Evolutionary conservation across 805 yeast species (phyloP).

Genomic region (Sporopachydermia quercuum): DNA sequence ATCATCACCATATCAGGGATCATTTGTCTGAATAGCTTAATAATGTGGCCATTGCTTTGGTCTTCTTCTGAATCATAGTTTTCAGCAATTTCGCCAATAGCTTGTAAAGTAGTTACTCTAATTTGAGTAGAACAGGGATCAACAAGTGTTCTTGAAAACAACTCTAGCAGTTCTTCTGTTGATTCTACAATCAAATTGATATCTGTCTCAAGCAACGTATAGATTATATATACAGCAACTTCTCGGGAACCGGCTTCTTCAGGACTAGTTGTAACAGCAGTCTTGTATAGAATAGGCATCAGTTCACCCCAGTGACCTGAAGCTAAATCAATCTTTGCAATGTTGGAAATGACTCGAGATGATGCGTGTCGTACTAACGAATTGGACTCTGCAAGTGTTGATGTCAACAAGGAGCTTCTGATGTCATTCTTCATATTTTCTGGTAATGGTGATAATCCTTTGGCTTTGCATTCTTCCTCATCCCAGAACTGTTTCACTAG

Average conservation of each 20-base stretch:
- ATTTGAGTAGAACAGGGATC: constrained; percentile 50
- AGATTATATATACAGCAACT: constrained; percentile 67
- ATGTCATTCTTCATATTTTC: constrained; percentile 40
- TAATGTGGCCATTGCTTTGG: constrained; percentile 30
- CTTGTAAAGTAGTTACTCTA: constrained; percentile 71
- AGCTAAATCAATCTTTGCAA: constrained; percentile 64
- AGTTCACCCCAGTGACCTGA: constrained; percentile 59
- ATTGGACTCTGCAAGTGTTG: constrained; percentile 49
- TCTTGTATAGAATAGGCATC: constrained; percentile 52
- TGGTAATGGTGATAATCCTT: constrained; percentile 21
- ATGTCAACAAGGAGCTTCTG: constrained; percentile 50
- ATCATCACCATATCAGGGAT: constrained; percentile 76
- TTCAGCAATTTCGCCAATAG: constrained; percentile 40
- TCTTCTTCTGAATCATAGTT: constrained; percentile 42
- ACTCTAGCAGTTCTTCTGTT: constrained; percentile 49
- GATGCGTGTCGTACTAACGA: constrained; percentile 71
- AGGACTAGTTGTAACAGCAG: constrained; percentile 37
- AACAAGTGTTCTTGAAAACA: constrained; percentile 54
- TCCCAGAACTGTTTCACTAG: constrained; percentile 61
- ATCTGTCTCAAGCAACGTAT: constrained; percentile 61
- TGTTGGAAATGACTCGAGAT: constrained; percentile 79
- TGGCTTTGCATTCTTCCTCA: constrained; percentile 15
- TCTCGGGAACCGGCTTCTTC: constrained; percentile 47
- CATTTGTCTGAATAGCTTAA: constrained; percentile 40
- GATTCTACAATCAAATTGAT: constrained; percentile 41